Evolutionary conservation across 169 alveolate genomes (phyloP).

Genomic region (Eimeria maxima): DNA sequence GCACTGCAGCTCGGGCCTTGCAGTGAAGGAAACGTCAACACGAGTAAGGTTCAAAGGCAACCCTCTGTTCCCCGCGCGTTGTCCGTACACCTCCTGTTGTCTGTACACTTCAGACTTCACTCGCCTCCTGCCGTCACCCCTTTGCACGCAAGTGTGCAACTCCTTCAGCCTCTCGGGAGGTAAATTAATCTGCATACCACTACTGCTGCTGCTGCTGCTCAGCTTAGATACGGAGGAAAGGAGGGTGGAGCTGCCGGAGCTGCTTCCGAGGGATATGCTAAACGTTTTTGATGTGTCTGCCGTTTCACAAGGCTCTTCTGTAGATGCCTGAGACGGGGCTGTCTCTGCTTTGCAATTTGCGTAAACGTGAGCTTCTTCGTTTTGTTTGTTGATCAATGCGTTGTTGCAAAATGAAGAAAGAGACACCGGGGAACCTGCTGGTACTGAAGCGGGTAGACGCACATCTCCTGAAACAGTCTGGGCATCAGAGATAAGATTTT

Average conservation of each 20-base stretch:
- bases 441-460: not conserved
- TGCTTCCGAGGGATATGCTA: not conserved
- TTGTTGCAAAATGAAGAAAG: not conserved
- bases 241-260: not conserved
- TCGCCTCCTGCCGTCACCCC: not conserved
- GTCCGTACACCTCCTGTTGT: not conserved
- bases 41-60: not conserved
- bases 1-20: not conserved
- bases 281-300: not conserved
- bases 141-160: not conserved
- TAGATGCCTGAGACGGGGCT: not conserved
- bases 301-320: not conserved
- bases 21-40: not conserved
- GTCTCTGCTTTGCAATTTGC: not conserved
- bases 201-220: not conserved
- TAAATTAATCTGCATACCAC: not conserved
- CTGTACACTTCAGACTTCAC: not conserved
- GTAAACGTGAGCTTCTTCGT: not conserved
- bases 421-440: not conserved
- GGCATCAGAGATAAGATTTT: not conserved
- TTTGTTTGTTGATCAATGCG: not conserved
- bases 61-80: not conserved
- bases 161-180: not conserved
- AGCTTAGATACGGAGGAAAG: not conserved
- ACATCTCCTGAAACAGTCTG: not conserved